Evolutionary conservation across 331 rosid genomes (phyloP).

Genomic region (Prunus yedoensis): DNA sequence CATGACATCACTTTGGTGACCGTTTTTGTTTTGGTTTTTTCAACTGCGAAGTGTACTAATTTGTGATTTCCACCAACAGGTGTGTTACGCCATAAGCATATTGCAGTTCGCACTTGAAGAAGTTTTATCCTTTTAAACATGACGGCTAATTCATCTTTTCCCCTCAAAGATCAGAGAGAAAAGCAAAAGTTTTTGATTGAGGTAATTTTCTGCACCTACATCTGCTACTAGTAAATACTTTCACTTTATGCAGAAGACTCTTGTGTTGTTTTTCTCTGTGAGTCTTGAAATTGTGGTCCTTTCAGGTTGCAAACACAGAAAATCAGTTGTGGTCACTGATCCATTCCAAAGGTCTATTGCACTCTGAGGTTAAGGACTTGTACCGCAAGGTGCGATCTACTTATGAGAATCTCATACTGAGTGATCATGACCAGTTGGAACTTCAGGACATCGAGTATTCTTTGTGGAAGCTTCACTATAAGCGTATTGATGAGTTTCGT

Average conservation of each 20-base stretch:
- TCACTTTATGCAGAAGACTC: neutral
- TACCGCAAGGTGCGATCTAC: slow-evolving; percentile 56
- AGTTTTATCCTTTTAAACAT: slow-evolving; percentile 30
- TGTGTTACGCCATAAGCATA: slow-evolving; percentile 4
- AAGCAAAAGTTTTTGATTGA: slow-evolving; percentile 39
- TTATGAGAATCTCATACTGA: slow-evolving; percentile 63
- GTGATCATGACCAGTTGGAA: slow-evolving; percentile 42
- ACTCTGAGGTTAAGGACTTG: slow-evolving; percentile 59
- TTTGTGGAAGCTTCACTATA: slow-evolving; percentile 95
- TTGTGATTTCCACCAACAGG: slow-evolving; percentile 12
- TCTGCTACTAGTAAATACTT: slow-evolving; percentile 6
- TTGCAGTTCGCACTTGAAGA: slow-evolving; percentile 18
- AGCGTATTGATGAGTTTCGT: slow-evolving; percentile 93
- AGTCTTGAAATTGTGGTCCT: slow-evolving; percentile 27
- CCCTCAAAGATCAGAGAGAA: slow-evolving; percentile 41
- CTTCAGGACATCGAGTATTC: slow-evolving; percentile 89
- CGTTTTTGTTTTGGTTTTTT: neutral
- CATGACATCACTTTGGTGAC: neutral
- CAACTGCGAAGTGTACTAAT: neutral
- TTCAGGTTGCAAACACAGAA: slow-evolving; percentile 64
- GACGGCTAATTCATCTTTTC: slow-evolving; percentile 30
- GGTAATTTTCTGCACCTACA: slow-evolving; percentile 44
- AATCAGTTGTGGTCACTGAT: slow-evolving; percentile 71
- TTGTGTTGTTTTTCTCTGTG: neutral
- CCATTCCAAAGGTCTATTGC: slow-evolving; percentile 64